Evolutionary conservation across 768 basidiomycete species (phyloP).

Genomic region (Trametes maxima): DNA sequence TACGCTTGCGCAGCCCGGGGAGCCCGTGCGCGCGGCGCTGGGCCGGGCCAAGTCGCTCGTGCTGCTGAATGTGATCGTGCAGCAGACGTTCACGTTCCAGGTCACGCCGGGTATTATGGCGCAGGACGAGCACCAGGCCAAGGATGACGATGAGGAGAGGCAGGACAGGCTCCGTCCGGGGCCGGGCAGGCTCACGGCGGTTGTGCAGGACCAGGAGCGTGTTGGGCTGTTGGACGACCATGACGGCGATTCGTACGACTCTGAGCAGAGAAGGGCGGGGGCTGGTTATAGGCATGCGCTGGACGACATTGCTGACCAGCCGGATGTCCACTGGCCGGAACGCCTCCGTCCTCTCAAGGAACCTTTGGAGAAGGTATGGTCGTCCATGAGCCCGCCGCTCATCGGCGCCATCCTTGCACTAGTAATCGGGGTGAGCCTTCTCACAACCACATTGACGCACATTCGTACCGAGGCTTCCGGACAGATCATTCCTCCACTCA

Average conservation of each 20-base stretch:
- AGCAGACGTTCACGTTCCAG: slow-evolving; percentile 35
- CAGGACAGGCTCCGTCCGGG: slow-evolving; percentile 21
- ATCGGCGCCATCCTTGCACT: slow-evolving; percentile 32
- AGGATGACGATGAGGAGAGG: slow-evolving; percentile 16
- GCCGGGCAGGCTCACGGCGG: slow-evolving; percentile 18
- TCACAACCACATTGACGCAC: background rate
- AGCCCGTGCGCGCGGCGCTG: slow-evolving; percentile 22
- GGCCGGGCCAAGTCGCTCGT: slow-evolving; percentile 31
- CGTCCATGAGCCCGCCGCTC: slow-evolving; percentile 31
- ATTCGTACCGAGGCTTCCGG: background rate
- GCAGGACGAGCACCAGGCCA: slow-evolving; percentile 21
- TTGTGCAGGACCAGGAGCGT: slow-evolving; percentile 32
- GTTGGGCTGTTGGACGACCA: slow-evolving; percentile 32
- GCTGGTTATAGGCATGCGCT: slow-evolving; percentile 18
- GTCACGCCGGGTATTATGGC: slow-evolving; percentile 29
- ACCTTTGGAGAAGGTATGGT: slow-evolving; percentile 23
- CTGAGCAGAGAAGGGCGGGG: slow-evolving; percentile 1
- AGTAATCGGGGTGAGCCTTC: slow-evolving; percentile 27
- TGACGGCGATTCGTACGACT: slow-evolving; percentile 12
- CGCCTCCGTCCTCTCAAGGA: slow-evolving; percentile 22
- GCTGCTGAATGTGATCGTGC: slow-evolving; percentile 35
- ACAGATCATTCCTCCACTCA: slow-evolving; percentile 29
- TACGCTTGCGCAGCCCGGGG: slow-evolving; percentile 22
- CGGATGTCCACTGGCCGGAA: slow-evolving; percentile 31
- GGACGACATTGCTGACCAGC: slow-evolving; percentile 26